phyloP scores from a whole-genome alignment of 2,329 filamentous ascomycete genomes.

The Arthrobotrys megalospora region DNA sequence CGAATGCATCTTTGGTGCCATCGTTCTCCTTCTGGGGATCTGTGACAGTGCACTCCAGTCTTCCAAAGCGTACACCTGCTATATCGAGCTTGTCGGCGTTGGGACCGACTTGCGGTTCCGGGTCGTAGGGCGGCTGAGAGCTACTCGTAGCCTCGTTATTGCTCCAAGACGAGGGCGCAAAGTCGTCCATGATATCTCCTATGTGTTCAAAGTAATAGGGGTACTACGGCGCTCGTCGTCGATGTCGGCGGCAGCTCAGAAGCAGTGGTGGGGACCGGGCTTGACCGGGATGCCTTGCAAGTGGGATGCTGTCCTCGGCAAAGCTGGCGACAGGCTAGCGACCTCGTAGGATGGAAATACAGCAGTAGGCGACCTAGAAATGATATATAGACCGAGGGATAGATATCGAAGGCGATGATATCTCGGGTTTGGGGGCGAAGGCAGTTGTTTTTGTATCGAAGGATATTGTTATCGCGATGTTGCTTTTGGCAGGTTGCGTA shows the following conservation, averaged over 20 bases:
- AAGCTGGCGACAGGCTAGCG: conserved; percentile 21
- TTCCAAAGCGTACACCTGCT: conserved; percentile 78
- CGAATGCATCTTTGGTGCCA: conserved; percentile 94
- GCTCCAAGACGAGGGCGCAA: conserved; percentile 50
- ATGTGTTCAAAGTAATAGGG: neutral
- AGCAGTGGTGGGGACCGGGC: conserved; percentile 10
- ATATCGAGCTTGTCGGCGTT: conserved; percentile 70
- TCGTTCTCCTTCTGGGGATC: conserved; percentile 94
- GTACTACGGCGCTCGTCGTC: neutral
- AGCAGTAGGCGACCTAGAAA: conserved; percentile 6
- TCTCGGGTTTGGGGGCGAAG: neutral
- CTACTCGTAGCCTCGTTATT: conserved; percentile 46
- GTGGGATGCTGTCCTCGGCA: conserved; percentile 46
- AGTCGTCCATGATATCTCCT: conserved; percentile 45
- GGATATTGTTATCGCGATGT: conserved; percentile 24
- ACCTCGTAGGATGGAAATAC: conserved; percentile 4
- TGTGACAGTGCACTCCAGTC: conserved; percentile 85
- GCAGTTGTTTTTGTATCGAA: conserved; percentile 2
- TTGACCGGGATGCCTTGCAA: conserved; percentile 28
- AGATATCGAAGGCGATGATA: conserved; percentile 3
- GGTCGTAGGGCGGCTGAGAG: conserved; percentile 57
- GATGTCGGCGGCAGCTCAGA: conserved; percentile 3
- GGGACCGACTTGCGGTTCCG: conserved; percentile 65
- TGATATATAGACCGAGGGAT: neutral
- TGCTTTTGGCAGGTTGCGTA: conserved; percentile 31